A percentile compares a stretch with the other conserved stretches of the same genome.
Evolutionary conservation across 169 alveolate species (phyloP).

Genomic region (Blepharisma undulans): DNA sequence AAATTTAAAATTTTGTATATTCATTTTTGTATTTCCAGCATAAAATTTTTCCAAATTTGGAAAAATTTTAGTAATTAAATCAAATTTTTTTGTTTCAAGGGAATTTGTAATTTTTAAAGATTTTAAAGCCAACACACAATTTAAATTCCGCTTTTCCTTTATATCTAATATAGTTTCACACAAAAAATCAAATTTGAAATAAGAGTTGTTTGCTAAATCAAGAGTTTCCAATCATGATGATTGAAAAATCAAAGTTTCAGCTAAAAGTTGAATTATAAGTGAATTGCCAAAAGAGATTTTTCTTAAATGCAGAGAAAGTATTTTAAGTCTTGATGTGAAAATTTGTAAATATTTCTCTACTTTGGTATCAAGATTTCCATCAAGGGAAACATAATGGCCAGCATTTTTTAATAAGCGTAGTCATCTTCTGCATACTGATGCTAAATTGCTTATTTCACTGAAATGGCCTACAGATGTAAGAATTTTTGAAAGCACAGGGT

Average conservation of each 20-base stretch:
- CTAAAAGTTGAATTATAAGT: not conserved
- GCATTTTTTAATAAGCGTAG: too few species aligned
- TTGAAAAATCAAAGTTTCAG: not conserved
- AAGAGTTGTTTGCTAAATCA: not conserved
- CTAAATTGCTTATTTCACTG: too few species aligned
- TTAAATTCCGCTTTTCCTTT: not conserved
- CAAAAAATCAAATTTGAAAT: too few species aligned
- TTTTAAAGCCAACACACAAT: not conserved
- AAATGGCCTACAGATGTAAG: too few species aligned
- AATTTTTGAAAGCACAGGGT: too few species aligned
- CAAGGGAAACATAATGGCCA: too few species aligned
- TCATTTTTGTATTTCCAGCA: not conserved
- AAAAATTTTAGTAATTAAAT: not conserved
- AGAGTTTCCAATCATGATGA: not conserved
- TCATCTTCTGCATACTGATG: too few species aligned
- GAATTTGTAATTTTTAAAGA: not conserved
- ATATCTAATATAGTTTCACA: not conserved
- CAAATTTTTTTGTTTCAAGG: not conserved
- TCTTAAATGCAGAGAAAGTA: not conserved
- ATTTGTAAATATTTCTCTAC: too few species aligned
- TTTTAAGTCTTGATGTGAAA: not conserved
- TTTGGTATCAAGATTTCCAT: too few species aligned
- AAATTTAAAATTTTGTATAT: too few species aligned
- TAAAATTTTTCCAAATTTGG: not conserved
- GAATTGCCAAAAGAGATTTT: not conserved